Evolutionary conservation across 2,329 filamentous ascomycete genomes (phyloP), one percentile per base, ranked within the genome.

Genomic region (Ampelomyces quisqualis): DNA sequence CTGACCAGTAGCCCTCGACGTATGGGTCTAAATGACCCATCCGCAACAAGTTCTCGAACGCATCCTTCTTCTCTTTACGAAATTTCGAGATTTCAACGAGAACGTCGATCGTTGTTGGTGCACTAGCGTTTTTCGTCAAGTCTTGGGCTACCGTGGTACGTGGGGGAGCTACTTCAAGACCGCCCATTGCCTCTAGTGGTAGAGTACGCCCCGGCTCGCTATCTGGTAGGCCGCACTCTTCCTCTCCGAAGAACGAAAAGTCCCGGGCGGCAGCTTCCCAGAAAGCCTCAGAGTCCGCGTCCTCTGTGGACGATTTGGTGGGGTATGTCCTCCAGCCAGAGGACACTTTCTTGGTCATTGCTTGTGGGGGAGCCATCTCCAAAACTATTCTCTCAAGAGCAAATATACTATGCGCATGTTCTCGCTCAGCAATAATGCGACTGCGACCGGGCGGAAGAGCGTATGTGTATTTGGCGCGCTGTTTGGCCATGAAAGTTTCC

Each of bases 201-300:
- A 75, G 65, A 35, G 68, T 68, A 38, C 69, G 70, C 2, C 68
- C 68, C 5, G 68, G 66, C 21, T 76, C 73, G 37, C 67, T 61
- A 17, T 68, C 67, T 10, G 74, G 74, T 10, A 77, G 67, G 8
- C 75, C 70, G 44, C 77, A 78, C 52, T 81, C 79, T 32, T 77
- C 77, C 26, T 79, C 77, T 1, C 70, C 74, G 43, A 84, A 84
- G 62, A 81, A 81, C 19, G 77, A 79, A 47, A 83, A 84, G 54
- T 84, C 80, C 36, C 77, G 70, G 40, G 73, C 70, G 3, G 79
- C 78, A 7, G 79, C 79, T 34, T 74, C 70, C 80, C 79, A 82
- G 8, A 83, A 70, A 3, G 74, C 73, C 55, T 82, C 80, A 4
- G 75, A 77, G 52, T 84, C 80, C 7, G 69, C 65, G 48, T 83